Conservation (phyloP, 139 green algal genomes). For the Picochlorum sp. region DNA sequence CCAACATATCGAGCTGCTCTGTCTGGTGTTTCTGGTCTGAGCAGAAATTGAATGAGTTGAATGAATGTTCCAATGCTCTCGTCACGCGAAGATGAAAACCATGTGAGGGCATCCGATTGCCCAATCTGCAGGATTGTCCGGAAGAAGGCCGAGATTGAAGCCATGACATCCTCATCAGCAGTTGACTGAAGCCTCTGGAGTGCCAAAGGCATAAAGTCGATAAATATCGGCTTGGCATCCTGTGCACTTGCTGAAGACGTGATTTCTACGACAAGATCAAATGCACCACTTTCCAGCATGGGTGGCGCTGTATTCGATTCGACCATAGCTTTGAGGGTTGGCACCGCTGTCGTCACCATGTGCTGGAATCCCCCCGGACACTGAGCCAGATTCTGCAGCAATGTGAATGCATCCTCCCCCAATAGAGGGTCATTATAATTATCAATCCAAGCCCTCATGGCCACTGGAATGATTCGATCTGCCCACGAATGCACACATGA, state of each 20-base stretch:
- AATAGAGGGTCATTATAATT: conserved; percentile 61
- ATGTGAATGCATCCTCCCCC: conserved; percentile 37
- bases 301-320: conserved; percentile 14
- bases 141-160: conserved; percentile 21
- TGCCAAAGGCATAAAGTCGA: conserved; percentile 17
- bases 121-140: conserved; percentile 26
- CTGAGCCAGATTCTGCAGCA: conserved; percentile 44
- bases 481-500: conserved; percentile 25
- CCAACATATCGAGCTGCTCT: conserved; percentile 30
- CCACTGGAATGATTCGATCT: conserved; percentile 23
- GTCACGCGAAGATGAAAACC: conserved; percentile 10
- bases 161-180: conserved; percentile 38
- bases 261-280: conserved; percentile 55
- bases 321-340: conserved; percentile 37
- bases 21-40: conserved; percentile 35
- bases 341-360: conserved; percentile 33
- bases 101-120: conserved; percentile 28
- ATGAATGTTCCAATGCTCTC: conserved; percentile 23
- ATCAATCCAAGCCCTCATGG: conserved; percentile 44
- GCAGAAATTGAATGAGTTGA: conserved; percentile 26
- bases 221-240: conserved; percentile 29
- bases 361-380: conserved; percentile 33
- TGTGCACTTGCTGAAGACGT: conserved; percentile 20
- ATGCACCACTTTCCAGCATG: conserved; percentile 38
- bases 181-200: conserved; percentile 20